Percentiles rank a stretch among this genome's conserved stretches.
Evolutionary conservation across 1,284 basidiomycete genomes (phyloP).

Genomic region (Boletus mariae): DNA sequence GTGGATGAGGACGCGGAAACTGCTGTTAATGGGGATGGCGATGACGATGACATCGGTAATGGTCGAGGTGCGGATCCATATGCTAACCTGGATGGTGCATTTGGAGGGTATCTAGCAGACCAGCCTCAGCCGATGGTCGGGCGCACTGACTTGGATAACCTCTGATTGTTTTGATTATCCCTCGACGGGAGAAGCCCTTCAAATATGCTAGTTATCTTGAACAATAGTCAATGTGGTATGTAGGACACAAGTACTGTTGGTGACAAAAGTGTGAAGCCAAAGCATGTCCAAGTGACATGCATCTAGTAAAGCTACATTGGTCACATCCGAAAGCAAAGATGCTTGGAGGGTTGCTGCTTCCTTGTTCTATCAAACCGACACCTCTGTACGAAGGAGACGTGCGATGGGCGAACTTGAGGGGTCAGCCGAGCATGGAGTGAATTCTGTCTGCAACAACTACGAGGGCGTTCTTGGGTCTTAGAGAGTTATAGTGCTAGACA

Average conservation of each 20-base stretch:
- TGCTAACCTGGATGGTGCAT: slow-evolving; percentile 68
- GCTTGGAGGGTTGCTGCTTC: neutral
- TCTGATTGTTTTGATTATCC: slow-evolving; percentile 33
- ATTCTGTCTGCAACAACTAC: slow-evolving; percentile 40
- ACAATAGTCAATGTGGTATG: slow-evolving; percentile 15
- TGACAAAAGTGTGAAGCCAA: neutral
- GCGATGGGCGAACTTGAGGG: neutral
- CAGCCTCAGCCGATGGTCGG: slow-evolving; percentile 53
- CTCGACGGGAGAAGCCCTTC: neutral
- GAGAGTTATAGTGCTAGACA: slow-evolving; percentile 81
- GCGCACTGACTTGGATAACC: slow-evolving; percentile 42
- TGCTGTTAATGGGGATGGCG: slow-evolving; percentile 20
- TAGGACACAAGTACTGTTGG: neutral
- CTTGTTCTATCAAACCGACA: neutral
- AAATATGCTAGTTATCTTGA: slow-evolving; percentile 5
- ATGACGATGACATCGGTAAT: slow-evolving; percentile 35
- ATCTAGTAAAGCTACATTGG: neutral
- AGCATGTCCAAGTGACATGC: neutral
- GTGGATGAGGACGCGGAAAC: slow-evolving; percentile 15
- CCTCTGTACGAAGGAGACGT: neutral
- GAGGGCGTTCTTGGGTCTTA: slow-evolving; percentile 54
- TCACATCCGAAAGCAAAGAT: neutral
- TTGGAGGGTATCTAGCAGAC: slow-evolving; percentile 63
- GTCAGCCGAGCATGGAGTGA: slow-evolving; percentile 36
- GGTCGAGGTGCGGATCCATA: slow-evolving; percentile 57